These are phyloP conservation scores for Metrosideros polymorpha DNA, from an alignment of 441 rosid species.

Conservation along the genomic window DNA sequence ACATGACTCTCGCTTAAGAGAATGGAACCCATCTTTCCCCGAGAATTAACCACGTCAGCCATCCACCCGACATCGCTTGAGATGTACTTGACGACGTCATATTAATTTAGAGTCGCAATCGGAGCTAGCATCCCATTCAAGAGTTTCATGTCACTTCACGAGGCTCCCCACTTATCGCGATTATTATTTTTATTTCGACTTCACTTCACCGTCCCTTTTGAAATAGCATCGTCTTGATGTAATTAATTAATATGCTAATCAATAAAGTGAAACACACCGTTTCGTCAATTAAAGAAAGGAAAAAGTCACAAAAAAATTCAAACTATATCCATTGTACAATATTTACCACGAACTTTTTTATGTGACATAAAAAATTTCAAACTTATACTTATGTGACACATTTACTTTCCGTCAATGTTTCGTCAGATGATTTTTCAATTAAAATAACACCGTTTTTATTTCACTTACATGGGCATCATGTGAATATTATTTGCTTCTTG, in stretches of 20 bases:
- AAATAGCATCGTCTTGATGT: neutral
- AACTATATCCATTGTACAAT: too few species aligned
- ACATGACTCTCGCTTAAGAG: neutral
- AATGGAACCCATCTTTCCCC: neutral
- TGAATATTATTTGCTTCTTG: too few species aligned
- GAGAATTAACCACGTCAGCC: neutral
- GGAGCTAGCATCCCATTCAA: neutral
- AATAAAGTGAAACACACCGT: neutral
- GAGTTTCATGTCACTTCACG: neutral
- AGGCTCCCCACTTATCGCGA: neutral
- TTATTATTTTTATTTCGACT: neutral
- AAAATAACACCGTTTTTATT: too few species aligned
- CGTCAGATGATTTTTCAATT: too few species aligned
- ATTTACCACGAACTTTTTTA: too few species aligned
- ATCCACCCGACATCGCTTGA: neutral
- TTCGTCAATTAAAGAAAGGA: too few species aligned
- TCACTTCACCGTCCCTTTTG: neutral
- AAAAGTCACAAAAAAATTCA: too few species aligned
- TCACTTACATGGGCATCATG: too few species aligned
- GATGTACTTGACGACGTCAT: neutral
- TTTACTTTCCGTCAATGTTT: too few species aligned
- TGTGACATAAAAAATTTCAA: too few species aligned
- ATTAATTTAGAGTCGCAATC: neutral
- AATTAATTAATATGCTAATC: neutral
- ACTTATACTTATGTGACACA: too few species aligned